phyloP scores from a whole-genome alignment of 176 grass and related monocot genomes.

The Oryza meridionalis region DNA sequence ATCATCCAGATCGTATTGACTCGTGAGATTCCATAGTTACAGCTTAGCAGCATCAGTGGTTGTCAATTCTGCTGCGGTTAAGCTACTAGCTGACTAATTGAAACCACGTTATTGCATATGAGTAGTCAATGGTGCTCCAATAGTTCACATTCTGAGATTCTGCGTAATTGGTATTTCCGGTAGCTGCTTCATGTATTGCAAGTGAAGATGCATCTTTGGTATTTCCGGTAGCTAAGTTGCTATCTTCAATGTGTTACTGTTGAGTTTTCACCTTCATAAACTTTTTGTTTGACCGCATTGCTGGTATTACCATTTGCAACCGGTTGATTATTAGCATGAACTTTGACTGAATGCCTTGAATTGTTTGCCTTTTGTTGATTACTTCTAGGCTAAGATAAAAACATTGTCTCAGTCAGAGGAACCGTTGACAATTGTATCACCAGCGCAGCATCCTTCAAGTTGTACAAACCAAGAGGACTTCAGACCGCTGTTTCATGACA shows the following conservation, averaged over 20 bases:
- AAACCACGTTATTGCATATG: not conserved
- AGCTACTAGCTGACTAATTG: not conserved
- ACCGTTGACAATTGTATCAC: constrained; percentile 58
- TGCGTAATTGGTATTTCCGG: not conserved
- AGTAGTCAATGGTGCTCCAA: not conserved
- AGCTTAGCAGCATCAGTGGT: not conserved
- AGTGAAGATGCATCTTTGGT: too few relatives aligned
- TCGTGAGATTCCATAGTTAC: not conserved
- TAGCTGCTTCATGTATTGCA: not conserved
- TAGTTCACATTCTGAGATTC: too few relatives aligned
- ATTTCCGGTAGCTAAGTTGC: too few relatives aligned
- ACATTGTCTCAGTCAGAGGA: constrained; percentile 51
- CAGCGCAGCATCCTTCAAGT: constrained; percentile 54
- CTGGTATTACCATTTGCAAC: not conserved
- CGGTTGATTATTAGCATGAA: not conserved
- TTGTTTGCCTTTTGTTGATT: constrained; percentile 11
- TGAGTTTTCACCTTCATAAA: not conserved
- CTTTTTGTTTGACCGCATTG: not conserved
- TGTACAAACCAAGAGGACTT: constrained; percentile 50
- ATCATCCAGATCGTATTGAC: not conserved
- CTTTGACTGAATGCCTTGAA: constrained; percentile 19
- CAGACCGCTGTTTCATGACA: constrained; percentile 62
- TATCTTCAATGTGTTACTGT: too few relatives aligned
- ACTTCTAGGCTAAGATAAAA: constrained; percentile 65
- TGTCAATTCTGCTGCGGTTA: not conserved